Evolutionary conservation across 441 rosid species (phyloP).

Genomic region (Aquilaria agallochum): DNA sequence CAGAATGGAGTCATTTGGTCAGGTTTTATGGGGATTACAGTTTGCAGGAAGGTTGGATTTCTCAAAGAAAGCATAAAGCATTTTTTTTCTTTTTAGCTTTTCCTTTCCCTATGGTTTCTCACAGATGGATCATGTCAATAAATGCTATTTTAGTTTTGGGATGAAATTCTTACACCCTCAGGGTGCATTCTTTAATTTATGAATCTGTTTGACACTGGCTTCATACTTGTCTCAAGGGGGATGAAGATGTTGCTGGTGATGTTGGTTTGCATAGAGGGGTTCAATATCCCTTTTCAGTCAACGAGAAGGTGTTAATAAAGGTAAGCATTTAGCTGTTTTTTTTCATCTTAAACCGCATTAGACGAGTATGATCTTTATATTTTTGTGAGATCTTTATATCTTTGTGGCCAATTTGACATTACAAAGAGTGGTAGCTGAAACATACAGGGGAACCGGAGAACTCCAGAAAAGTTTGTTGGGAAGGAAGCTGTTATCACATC

Average conservation of each 20-base stretch:
- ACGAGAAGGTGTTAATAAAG: constrained; percentile 92
- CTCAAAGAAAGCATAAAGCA: no score
- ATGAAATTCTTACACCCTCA: no score
- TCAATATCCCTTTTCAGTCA: constrained; percentile 87
- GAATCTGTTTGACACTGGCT: not conserved
- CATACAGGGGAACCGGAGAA: constrained; percentile 86
- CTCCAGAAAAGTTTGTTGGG: constrained; percentile 91
- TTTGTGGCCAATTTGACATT: constrained; percentile 4
- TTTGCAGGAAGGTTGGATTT: no score
- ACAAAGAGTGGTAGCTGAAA: constrained; percentile 20
- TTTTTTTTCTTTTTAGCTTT: no score
- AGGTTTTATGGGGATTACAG: no score
- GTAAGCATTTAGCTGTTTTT: constrained; percentile 27
- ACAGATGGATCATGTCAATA: no score
- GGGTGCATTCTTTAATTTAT: not conserved
- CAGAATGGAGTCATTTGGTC: no score
- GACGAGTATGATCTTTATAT: constrained; percentile 2
- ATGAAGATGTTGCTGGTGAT: constrained; percentile 62
- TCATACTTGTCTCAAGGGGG: constrained; percentile 45
- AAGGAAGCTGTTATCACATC: constrained; percentile 95
- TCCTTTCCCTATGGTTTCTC: no score
- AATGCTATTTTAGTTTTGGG: no score
- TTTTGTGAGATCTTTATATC: no score
- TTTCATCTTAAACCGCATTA: not conserved
- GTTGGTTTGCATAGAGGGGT: constrained; percentile 68